phyloP scores from a whole-genome alignment of 2,329 filamentous ascomycete species.

The Neofusicoccum ribis region DNA sequence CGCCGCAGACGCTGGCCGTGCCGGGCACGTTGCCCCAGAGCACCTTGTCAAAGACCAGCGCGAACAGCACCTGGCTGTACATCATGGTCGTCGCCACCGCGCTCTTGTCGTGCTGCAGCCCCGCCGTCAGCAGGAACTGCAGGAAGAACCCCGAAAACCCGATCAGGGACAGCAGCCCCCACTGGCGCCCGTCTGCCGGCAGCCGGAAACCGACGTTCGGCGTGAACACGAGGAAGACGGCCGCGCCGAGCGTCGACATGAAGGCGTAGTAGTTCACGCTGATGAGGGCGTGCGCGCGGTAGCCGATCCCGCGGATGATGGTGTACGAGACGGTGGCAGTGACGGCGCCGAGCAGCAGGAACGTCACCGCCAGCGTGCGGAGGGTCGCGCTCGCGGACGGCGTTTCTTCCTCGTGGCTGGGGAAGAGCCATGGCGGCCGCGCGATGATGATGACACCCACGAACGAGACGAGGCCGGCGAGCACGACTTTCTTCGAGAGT shows the following conservation, averaged over 20 bases:
- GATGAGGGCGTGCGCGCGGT: conserved; percentile 73
- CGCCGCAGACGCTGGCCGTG: conserved; percentile 28
- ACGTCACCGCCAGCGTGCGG: conserved; percentile 65
- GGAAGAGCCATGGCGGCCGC: conserved; percentile 61
- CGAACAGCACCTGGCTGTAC: conserved; percentile 68
- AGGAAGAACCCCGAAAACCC: conserved; percentile 73
- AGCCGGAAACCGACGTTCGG: conserved; percentile 58
- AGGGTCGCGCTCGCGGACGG: conserved; percentile 55
- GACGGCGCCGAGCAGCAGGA: conserved; percentile 72
- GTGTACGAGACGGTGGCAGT: conserved; percentile 72
- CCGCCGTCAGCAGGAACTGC: conserved; percentile 77
- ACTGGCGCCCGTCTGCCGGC: conserved; percentile 56
- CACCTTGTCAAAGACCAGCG: conserved; percentile 60
- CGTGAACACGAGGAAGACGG: conserved; percentile 55
- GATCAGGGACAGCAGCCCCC: conserved; percentile 66
- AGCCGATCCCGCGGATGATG: conserved; percentile 74
- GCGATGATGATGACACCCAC: conserved; percentile 79
- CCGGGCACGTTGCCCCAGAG: conserved; percentile 48
- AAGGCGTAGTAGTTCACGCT: conserved; percentile 78
- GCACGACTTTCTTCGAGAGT: conserved; percentile 73
- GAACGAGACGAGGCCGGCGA: conserved; percentile 72
- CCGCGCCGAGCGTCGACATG: conserved; percentile 66
- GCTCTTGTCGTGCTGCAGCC: conserved; percentile 67
- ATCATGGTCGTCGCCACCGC: conserved; percentile 62
- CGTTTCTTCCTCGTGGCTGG: conserved; percentile 27